These are phyloP conservation scores for Bacterosira constricta DNA, from an alignment of 108 stramenopile species.

Conservation along the genomic window DNA sequence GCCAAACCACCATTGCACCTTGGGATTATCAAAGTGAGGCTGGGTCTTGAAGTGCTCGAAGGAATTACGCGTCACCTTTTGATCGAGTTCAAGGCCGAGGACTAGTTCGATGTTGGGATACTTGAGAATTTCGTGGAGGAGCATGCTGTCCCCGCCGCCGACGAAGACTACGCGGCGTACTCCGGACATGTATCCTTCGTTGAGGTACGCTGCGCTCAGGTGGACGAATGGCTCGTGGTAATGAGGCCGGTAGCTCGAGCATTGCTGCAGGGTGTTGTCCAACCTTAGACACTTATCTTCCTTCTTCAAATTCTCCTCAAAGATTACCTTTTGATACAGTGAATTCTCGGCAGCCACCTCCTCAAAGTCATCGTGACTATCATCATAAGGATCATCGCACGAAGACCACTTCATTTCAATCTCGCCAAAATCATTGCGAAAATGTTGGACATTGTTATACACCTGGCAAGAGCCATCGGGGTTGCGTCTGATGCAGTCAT, in stretches of 20 bases:
- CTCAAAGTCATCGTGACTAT: slow-evolving; percentile 41
- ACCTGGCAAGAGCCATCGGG: slow-evolving; percentile 25
- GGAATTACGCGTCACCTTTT: slow-evolving; percentile 49
- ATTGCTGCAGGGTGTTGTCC: slow-evolving; percentile 41
- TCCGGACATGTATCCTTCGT: slow-evolving; percentile 16
- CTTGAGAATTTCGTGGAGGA: slow-evolving; percentile 71
- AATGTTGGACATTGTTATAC: slow-evolving; percentile 42
- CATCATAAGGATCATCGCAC: slow-evolving; percentile 42
- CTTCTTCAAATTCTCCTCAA: slow-evolving; percentile 40
- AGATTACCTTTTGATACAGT: slow-evolving; percentile 32
- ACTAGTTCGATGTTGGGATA: slow-evolving; percentile 59
- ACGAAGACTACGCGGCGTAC: slow-evolving; percentile 51
- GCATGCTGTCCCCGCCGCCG: slow-evolving; percentile 65
- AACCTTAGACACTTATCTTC: slow-evolving; percentile 41
- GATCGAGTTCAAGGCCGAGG: slow-evolving; percentile 67
- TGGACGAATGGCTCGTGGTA: slow-evolving; percentile 47
- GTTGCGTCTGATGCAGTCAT: slow-evolving; percentile 26
- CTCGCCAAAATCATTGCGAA: slow-evolving; percentile 40
- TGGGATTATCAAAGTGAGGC: slow-evolving; percentile 63
- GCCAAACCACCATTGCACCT: slow-evolving; percentile 79
- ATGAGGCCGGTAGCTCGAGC: slow-evolving; percentile 41
- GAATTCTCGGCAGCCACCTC: slow-evolving; percentile 27
- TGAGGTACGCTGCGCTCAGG: slow-evolving; percentile 34
- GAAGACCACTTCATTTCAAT: slow-evolving; percentile 48
- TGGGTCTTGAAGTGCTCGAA: slow-evolving; percentile 63